Base-by-base conservation (phyloP, 345 rosid genomes). In the Bruguiera sexangula region DNA sequence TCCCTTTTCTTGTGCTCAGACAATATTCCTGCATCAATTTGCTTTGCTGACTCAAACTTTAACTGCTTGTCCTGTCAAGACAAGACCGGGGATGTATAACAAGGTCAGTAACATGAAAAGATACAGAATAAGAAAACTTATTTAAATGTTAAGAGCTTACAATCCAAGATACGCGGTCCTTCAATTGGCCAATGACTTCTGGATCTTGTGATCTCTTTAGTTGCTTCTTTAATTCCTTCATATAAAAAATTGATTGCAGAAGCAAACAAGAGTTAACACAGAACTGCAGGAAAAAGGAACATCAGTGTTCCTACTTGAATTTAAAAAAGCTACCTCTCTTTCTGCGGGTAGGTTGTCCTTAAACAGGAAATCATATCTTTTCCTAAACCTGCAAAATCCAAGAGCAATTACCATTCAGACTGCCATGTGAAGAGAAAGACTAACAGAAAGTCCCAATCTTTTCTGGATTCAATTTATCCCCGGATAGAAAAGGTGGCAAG, bases 1-100 rank as follows among this genome's bases (percentile, higher is more conserved):
- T 91, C 96, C 79, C 79, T 87, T 88, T 85, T 91, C 79, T 87
- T 88, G 85, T 94, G 97, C 72, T 83, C 85, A 29, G 95, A 54
- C 37, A 91, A 69, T 72, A 94, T 84, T 51, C 85, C 68, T n/a
- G 83, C 68, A 64, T 88, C 94, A 62, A 71, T 80, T 74, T 75
- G 84, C 79, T 84, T 86, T 55, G 81, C 72, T 48, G 96, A 84
- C 65, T 85, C 91, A 52, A 78, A 84, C 80, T 86, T 92, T 61
- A 92, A 30, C 81, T 78, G 85, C 68, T 87, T 95, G 67, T 92
- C 92, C 98, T 91, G 81, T 59, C 56, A 65, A 36, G 77, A 66
- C 72, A 85, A 54, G 43, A 62, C 19, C 52, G 68, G 57, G 34
- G 46, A 57, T 4, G 27, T 20, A 27, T 67, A 37, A 65, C 21